Base-by-base conservation (phyloP, 2,329 filamentous ascomycete genomes). In the Xylaria sp. region DNA sequence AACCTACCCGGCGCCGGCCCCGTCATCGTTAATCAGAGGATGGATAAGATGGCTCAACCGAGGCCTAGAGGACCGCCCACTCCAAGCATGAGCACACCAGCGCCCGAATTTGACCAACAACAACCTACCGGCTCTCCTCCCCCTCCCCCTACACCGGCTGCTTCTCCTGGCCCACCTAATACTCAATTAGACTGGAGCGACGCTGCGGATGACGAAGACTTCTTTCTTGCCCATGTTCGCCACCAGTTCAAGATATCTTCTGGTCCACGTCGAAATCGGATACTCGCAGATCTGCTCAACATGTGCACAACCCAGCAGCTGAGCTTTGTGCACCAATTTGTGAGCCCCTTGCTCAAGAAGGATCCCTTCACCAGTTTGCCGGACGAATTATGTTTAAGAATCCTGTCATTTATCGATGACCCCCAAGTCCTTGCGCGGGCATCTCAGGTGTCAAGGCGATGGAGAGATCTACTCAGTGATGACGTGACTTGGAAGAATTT, bases 401-500 rank as follows among this genome's bases (percentile, higher is more conserved):
- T 99, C 71, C 85, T 99, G 57, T 97, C 95, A 49, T 99, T 97
- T 78, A 95, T 99, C 76, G 96, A 99, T 75, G 96, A 99, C 76
- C 94, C 96, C 1, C 96, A 94, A 77, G 96, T 96, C 2, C 85
- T 99, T 53, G 95, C 94, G 44, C 88, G 96, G 77, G 92, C 96
- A 59, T 97, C 95, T 5, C 95, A 98, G 78, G 96, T 99, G n/a
- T 99, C 96, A 61, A 90, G 90, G 71, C 88, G 94, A 78, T 99
- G 96, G 96, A 88, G 93, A 69, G 94, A 97, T 79, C 85, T 99
- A 7, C 85, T 99, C 56, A 95, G 92, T 76, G 96, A 99, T 78
- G 96, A 99, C 79, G 94, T 97, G 81, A 97, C 96, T 0, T 99
- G 96, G 96, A 97, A 97, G 82, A 93, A 96, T 68, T 86, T 99